Conservation (phyloP, 345 rosid genomes). For the Fremontodendron californicum region DNA sequence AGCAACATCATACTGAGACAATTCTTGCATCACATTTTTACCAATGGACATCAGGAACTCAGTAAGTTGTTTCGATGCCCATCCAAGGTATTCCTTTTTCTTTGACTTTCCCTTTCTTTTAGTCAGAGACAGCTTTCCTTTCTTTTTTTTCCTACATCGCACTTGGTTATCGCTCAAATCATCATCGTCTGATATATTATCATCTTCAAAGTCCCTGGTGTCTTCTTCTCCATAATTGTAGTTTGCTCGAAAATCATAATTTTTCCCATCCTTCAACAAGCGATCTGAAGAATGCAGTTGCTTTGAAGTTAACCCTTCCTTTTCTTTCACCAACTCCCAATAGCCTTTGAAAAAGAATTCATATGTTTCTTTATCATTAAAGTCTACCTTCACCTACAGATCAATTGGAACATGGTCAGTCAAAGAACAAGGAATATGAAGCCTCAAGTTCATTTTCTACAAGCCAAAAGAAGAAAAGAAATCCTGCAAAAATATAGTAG, state of each 20-base stretch:
- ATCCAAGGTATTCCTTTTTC: conserved; percentile 38
- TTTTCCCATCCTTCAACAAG: conserved; percentile 22
- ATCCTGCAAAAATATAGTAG: not conserved
- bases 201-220: conserved; percentile 20
- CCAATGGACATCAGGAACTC: conserved; percentile 43
- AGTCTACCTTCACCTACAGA: conserved; percentile 39
- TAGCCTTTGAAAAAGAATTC: conserved; percentile 43
- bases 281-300: conserved; percentile 28
- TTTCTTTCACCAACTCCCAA: conserved; percentile 41
- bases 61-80: conserved; percentile 47
- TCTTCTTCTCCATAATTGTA: conserved; percentile 18
- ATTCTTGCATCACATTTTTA: conserved; percentile 28
- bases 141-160: conserved; percentile 17
- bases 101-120: conserved; percentile 14
- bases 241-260: conserved; percentile 8
- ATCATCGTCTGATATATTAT: conserved; percentile 22
- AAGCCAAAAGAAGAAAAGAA: no score
- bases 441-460: not conserved
- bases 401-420: not conserved
- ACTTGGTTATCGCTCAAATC: not conserved
- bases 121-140: not conserved
- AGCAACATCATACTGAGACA: conserved; percentile 35
- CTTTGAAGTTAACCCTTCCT: conserved; percentile 27
- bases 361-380: conserved; percentile 29
- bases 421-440: not conserved